A percentile compares a stretch with the other conserved stretches of the same genome.
Conservation (phyloP, 2,329 filamentous ascomycete genomes). For the Calonectria montana region DNA sequence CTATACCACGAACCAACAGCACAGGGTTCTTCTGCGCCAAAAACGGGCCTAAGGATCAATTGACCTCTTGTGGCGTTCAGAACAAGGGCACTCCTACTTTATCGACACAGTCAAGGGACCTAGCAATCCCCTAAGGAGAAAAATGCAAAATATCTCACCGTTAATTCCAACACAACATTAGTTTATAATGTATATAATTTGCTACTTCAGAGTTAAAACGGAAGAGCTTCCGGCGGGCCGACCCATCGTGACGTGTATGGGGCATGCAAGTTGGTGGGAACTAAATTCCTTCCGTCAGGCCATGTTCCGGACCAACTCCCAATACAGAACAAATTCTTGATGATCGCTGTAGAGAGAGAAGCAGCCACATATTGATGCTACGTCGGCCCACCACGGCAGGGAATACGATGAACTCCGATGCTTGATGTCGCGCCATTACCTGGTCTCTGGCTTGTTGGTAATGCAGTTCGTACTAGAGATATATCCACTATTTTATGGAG, state of each 20-base stretch:
- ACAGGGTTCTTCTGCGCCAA: neutral
- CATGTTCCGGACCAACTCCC: neutral
- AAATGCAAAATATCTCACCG: neutral
- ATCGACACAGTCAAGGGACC: neutral
- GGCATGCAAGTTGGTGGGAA: neutral
- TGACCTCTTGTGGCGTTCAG: neutral
- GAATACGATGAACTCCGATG: too few species aligned
- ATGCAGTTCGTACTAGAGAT: too few species aligned
- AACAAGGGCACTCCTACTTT: neutral
- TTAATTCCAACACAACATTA: neutral
- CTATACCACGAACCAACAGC: neutral
- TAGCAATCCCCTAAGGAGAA: neutral
- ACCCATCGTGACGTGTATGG: neutral
- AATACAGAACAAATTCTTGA: neutral
- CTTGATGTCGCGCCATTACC: too few species aligned
- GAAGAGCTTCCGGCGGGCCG: neutral
- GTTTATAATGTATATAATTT: neutral
- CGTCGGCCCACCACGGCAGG: too few species aligned
- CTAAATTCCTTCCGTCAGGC: neutral
- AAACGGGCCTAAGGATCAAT: neutral
- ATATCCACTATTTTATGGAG: too few species aligned
- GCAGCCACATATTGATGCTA: too few species aligned
- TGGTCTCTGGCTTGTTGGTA: too few species aligned
- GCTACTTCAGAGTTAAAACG: neutral
- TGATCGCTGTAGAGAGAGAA: neutral